Percentiles rank a stretch among this genome's conserved stretches.
phyloP scores from a whole-genome alignment of 768 basidiomycete species.

The Macrocybe gigantea region DNA sequence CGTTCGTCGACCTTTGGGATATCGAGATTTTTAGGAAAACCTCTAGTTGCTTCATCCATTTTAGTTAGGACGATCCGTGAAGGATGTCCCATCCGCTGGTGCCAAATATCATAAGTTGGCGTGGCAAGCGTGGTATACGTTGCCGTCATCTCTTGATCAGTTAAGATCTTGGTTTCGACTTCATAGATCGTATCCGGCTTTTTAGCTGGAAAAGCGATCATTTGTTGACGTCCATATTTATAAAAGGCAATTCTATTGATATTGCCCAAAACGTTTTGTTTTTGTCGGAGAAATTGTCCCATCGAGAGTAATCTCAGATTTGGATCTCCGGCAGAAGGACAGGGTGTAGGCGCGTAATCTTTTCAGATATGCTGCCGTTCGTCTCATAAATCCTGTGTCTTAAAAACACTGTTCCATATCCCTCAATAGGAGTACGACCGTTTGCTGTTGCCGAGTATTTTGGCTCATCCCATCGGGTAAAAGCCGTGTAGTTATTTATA shows the following conservation, averaged over 20 bases:
- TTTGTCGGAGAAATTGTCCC: neutral
- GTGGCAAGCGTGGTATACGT: neutral
- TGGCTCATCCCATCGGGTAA: too few species aligned
- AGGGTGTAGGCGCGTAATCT: neutral
- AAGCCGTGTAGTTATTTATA: neutral
- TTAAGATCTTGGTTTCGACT: neutral
- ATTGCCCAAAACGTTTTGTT: neutral
- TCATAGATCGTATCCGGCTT: neutral
- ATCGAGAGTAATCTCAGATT: neutral
- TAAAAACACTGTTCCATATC: neutral
- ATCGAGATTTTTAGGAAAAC: neutral
- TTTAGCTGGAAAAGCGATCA: neutral
- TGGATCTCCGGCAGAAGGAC: neutral
- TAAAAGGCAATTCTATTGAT: neutral
- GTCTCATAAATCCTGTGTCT: neutral
- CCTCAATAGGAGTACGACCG: too few species aligned
- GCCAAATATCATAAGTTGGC: conserved; percentile 2
- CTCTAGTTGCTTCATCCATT: neutral
- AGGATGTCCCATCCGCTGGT: conserved; percentile 2
- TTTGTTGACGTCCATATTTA: neutral
- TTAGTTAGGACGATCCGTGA: neutral
- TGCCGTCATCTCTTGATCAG: neutral
- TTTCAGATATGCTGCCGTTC: neutral
- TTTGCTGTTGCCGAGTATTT: too few species aligned
- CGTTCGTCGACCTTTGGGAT: neutral